Base-by-base conservation (phyloP, 345 rosid genomes). In the Cochlearia excelsa region DNA sequence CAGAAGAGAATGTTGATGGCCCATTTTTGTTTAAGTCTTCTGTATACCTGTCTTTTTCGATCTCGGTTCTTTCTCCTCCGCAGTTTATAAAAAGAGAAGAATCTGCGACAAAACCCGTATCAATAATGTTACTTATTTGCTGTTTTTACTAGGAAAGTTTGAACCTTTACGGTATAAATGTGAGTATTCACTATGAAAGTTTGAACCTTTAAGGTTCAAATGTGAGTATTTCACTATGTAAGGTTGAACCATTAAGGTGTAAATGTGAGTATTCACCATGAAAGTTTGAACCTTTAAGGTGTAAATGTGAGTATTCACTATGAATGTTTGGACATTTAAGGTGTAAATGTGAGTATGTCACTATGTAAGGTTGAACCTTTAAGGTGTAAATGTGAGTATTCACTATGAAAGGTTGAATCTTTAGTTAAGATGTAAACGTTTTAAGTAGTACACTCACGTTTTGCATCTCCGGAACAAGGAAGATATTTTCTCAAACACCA, bases 401-500 rank as follows among this genome's bases (percentile, higher is more conserved):
- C 23, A 16, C 23, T 16, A 16, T 16, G 23, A 16, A 16, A 16
- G 23, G 23, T 16, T 16, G 23, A 16, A 16, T 16, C 23, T 16
- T 37, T 37, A 16, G 23, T 16, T 16, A 37, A 5, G 5, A 6
- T 37, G 7, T 5, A 3, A 4, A 6, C 23, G 1, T 37, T 6
- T 37, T 37, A 50, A 3, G 39, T 38, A 11, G 23, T 23, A 46
- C 33, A 70, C 90, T 81, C 56, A 93, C 99, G 40, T 47, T 69
- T 10, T 9, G 87, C 74, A 0, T 79, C 55, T 44, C 4, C 43
- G 0, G 76, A 47, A 73, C 99, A 87, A 7, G 89, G 80, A 61
- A 93, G 95, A 70, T 59, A 87, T 74, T 81, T 61, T 57, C 23
- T 77, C 71, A 83, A 69, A 82, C 97, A 93, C 97, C 91, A 87